Conservation (phyloP, 345 rosid genomes). For the Corymbia maculata region DNA sequence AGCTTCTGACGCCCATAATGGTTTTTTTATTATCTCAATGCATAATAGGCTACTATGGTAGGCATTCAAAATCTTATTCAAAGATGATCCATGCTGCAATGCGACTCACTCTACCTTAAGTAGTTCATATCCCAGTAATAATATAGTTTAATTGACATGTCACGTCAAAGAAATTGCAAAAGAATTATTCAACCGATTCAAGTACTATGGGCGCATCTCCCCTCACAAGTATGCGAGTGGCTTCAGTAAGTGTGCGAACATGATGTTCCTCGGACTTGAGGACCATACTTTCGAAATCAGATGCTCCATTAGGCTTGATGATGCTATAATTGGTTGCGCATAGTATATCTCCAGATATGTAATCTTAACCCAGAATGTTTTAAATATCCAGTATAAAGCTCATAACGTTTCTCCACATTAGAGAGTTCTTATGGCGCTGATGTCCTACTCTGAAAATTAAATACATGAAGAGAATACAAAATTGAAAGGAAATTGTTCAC, state of each 20-base stretch:
- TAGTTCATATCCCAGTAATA: not conserved
- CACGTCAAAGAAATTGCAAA: not conserved
- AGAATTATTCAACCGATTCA: not conserved
- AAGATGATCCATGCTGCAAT: not conserved
- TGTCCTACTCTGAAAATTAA: not conserved
- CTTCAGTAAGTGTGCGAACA: not conserved
- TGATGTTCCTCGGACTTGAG: not conserved
- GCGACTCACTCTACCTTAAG: not conserved
- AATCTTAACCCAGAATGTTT: conserved; percentile 30
- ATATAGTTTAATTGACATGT: not conserved
- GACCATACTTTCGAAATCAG: conserved; percentile 19
- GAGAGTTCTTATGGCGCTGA: not conserved
- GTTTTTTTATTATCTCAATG: not conserved
- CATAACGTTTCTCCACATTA: not conserved
- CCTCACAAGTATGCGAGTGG: not conserved
- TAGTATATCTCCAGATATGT: conserved; percentile 40
- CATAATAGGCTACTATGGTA: not conserved
- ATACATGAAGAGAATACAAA: not conserved
- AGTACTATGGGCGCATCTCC: not conserved
- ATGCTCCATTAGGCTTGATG: conserved; percentile 25
- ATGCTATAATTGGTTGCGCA: conserved; percentile 36
- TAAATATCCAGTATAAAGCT: not conserved
- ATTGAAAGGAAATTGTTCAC: not conserved
- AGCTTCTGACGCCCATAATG: not conserved
- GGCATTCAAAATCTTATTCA: not conserved